These are phyloP conservation scores for Comarum palustre DNA, from an alignment of 306 rosid genomes.

Conservation along the genomic window DNA sequence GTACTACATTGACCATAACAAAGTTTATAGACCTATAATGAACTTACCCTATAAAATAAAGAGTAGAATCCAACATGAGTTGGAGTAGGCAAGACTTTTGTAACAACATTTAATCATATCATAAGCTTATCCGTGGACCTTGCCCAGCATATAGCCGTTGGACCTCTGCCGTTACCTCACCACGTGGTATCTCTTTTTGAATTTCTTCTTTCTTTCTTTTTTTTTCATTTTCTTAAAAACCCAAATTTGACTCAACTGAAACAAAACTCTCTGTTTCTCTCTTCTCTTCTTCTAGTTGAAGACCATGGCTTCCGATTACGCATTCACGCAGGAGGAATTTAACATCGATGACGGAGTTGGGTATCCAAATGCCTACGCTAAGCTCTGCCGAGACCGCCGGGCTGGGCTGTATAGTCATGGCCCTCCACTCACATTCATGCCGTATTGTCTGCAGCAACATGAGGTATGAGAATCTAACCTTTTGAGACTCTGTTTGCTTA, in stretches of 20 bases:
- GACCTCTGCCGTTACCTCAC: conserved; percentile 22
- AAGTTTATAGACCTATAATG: too few species aligned
- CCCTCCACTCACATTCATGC: conserved; percentile 77
- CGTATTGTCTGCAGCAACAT: conserved; percentile 58
- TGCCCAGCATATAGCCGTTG: conserved; percentile 53
- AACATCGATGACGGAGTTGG: conserved; percentile 62
- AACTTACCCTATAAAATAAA: background rate
- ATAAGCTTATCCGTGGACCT: conserved; percentile 23
- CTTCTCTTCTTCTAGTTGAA: background rate
- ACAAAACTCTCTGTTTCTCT: conserved; percentile 15
- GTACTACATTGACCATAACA: too few species aligned
- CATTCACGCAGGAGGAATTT: conserved; percentile 60
- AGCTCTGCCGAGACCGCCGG: conserved; percentile 60
- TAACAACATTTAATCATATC: conserved; percentile 2
- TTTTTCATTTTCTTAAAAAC: conserved; percentile 8
- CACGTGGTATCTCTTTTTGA: conserved; percentile 23
- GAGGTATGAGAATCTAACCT: conserved; percentile 49
- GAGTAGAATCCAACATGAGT: background rate
- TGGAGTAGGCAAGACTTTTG: conserved; percentile 9
- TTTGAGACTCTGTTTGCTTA: background rate
- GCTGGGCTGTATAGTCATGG: conserved; percentile 56
- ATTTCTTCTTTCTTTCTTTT: background rate
- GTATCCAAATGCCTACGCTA: conserved; percentile 65
- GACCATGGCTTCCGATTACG: conserved; percentile 56
- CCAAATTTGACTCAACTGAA: conserved; percentile 30